phyloP scores from a whole-genome alignment of 2,329 filamentous ascomycete species.

The Bipolaris cookei region DNA sequence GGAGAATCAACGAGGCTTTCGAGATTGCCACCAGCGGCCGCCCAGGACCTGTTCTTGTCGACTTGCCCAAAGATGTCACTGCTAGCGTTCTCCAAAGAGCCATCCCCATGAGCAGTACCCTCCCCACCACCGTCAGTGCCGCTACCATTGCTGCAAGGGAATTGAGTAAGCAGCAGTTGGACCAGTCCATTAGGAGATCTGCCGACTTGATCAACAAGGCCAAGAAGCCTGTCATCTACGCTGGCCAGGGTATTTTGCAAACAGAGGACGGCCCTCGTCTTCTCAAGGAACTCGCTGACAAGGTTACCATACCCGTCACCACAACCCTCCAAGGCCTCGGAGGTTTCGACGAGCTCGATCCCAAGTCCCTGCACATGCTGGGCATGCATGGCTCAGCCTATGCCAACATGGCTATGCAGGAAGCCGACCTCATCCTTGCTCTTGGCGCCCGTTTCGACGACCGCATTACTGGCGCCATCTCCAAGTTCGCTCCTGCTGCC shows the following conservation, averaged over 20 bases:
- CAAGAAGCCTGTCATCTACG: constrained; percentile 95
- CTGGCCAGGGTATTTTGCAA: constrained; percentile 86
- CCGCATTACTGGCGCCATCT: constrained; percentile 81
- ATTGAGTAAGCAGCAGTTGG: constrained; percentile 72
- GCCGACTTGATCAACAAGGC: constrained; percentile 83
- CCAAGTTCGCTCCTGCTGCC: constrained; percentile 88
- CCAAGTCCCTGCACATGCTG: constrained; percentile 96
- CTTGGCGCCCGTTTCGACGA: constrained; percentile 95
- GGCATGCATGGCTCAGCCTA: constrained; percentile 98
- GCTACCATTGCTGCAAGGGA: constrained; percentile 83
- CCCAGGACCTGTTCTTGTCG: constrained; percentile 92
- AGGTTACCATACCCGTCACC: constrained; percentile 89
- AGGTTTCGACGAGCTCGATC: constrained; percentile 88
- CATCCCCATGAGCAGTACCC: constrained; percentile 76
- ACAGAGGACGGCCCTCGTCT: constrained; percentile 78
- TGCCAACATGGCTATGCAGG: constrained; percentile 97
- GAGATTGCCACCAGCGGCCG: constrained; percentile 95
- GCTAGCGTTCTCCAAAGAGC: constrained; percentile 81
- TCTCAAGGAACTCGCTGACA: constrained; percentile 86
- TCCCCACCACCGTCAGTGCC: constrained; percentile 83
- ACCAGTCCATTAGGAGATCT: constrained; percentile 75
- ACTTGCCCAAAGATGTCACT: constrained; percentile 95
- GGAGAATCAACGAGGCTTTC: constrained; percentile 95
- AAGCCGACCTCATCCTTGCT: constrained; percentile 93
- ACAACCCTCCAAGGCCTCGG: constrained; percentile 95